phyloP scores from a whole-genome alignment of 1,139 yeast genomes.

The Suhomyces ambrosiae region DNA sequence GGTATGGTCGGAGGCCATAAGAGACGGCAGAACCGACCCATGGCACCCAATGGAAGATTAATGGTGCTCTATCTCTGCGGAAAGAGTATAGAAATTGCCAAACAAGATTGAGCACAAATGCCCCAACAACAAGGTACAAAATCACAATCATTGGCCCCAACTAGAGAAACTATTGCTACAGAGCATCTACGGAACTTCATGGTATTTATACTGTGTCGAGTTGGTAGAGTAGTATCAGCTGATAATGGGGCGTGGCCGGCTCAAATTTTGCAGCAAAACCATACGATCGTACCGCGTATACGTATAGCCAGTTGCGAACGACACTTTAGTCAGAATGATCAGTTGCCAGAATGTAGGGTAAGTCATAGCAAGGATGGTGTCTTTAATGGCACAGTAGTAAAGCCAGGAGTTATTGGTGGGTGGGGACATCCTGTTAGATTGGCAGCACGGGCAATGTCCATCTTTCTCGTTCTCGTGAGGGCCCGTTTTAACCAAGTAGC shows the following conservation, averaged over 20 bases:
- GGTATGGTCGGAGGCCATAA: conserved; percentile 92
- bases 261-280: conserved; percentile 10
- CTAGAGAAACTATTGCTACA: too few relatives aligned
- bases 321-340: too few relatives aligned
- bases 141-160: conserved; percentile 7
- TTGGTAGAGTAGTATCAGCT: conserved; percentile 7
- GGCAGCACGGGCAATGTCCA: too few relatives aligned
- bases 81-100: conserved; percentile 72
- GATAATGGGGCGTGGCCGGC: conserved; percentile 7
- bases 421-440: too few relatives aligned
- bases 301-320: background rate
- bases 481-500: too few relatives aligned
- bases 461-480: too few relatives aligned
- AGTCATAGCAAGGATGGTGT: too few relatives aligned
- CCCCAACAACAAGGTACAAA: conserved; percentile 27
- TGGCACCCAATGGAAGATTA: conserved; percentile 91
- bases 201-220: conserved; percentile 6
- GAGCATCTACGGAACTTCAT: too few relatives aligned
- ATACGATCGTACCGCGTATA: conserved; percentile 11
- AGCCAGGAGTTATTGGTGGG: too few relatives aligned
- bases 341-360: too few relatives aligned
- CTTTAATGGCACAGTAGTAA: too few relatives aligned
- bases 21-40: conserved; percentile 90
- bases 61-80: conserved; percentile 80
- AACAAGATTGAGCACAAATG: conserved; percentile 51